Base-by-base conservation (phyloP, 2,329 filamentous ascomycete genomes). In the Fusarium camptoceras region DNA sequence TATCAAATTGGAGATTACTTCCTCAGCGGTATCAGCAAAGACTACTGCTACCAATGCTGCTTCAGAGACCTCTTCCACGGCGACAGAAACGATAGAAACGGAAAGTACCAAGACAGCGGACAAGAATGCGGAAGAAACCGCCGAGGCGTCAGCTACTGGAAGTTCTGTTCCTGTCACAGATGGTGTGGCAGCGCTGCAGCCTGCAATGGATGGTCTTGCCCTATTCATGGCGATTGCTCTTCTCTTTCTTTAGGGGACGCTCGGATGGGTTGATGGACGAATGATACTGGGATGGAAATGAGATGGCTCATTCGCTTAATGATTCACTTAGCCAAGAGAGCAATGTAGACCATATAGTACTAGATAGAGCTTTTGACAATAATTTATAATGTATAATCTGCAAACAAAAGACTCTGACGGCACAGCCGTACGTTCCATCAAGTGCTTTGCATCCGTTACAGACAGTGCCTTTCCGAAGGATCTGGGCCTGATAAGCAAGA, bases 11-110 rank as follows among this genome's bases (percentile, higher is more conserved):
- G 11, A 28, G 2, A 41, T 10, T 7, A 47, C 31, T 16, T 25
- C 27, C 7, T 28, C n/a, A 0, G 6, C 14, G 1, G 16, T 16
- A 2, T 16, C 27, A 14, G 12, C 31, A 1, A 8, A n/a, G 9
- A 1, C 6, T 10, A 2, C 11, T 14, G 5, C 11, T 24, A 31
- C 15, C 6, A 55, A 20, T 2, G 6, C 11, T 3, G 2, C 1
- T 41, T 41, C 22, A 15, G 2, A 55, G 4, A 22, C 15, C 10
- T 25, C 24, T 14, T 28, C 34, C 5, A 2, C 6, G 3, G 6
- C 16, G 10, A 50, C 27, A n/a, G 27, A 10, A 16, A 2, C 14
- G 10, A n/a, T 14, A 15, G 31, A 28, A 16, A 16, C 1, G 2
- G 31, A 42, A 28, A 30, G 10, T 3, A 25, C 24, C 1, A 47